These are phyloP conservation scores for Aureobasidium pullulans DNA, from an alignment of 2,329 filamentous ascomycete genomes.

Conservation along the genomic window DNA sequence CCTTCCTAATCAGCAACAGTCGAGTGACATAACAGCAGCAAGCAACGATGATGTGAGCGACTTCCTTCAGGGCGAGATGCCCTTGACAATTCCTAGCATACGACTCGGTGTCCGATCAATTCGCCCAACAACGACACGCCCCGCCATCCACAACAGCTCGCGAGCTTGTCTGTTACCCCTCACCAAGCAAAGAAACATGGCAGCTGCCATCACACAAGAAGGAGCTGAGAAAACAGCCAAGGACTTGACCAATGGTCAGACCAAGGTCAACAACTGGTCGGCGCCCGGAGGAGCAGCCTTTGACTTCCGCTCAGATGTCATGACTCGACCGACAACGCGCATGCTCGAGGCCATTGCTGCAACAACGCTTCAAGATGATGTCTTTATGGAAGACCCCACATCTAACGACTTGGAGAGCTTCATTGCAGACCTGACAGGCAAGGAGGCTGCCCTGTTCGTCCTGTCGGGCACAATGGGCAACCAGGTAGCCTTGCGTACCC, in stretches of 20 bases:
- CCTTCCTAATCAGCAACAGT: constrained; percentile 11
- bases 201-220: constrained; percentile 12
- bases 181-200: constrained; percentile 2
- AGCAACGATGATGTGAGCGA: not conserved
- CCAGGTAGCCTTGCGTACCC: constrained; percentile 71
- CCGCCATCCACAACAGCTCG: not conserved
- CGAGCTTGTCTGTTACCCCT: not conserved
- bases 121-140: not conserved
- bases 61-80: constrained; percentile 4
- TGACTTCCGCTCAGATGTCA: constrained; percentile 44
- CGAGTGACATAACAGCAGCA: not conserved
- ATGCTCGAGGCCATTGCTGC: constrained; percentile 76
- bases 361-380: constrained; percentile 74
- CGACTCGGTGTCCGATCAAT: not conserved
- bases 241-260: constrained; percentile 20
- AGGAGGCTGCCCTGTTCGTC: constrained; percentile 72
- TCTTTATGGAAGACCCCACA: constrained; percentile 71
- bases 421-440: constrained; percentile 64
- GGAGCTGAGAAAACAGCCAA: constrained; percentile 21
- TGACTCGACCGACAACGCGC: constrained; percentile 64
- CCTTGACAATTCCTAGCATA: not conserved
- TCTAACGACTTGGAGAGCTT: constrained; percentile 69
- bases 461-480: constrained; percentile 93
- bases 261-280: constrained; percentile 29
- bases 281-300: constrained; percentile 47